These are phyloP conservation scores for Pythium aquatile DNA, from an alignment of 352 stramenopile species.

Conservation along the genomic window DNA sequence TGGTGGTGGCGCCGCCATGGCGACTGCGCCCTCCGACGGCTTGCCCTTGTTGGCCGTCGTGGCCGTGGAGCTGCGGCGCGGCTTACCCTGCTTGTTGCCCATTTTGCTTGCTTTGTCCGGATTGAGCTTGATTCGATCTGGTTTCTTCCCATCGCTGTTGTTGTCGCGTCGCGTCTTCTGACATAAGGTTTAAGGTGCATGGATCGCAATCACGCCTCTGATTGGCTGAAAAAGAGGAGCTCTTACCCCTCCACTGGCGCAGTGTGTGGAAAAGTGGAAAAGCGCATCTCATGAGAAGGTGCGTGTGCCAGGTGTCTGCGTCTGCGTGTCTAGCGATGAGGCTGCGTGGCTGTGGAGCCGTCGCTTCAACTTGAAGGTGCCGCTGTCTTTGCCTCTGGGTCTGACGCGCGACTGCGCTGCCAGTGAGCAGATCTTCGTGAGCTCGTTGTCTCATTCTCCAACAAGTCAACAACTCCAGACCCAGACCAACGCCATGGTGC, in stretches of 20 bases:
- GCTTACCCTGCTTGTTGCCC: conserved; percentile 85
- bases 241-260: not conserved
- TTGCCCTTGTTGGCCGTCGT: conserved; percentile 14
- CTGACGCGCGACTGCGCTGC: conserved; percentile 5
- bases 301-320: not conserved
- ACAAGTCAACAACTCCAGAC: conserved; percentile 1
- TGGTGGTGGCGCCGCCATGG: conserved; percentile 8
- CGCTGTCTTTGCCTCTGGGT: not conserved
- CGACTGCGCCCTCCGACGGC: not conserved
- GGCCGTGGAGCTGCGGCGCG: conserved; percentile 28
- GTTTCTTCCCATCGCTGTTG: conserved; percentile 3
- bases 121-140: not conserved
- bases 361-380: conserved; percentile 4
- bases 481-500: conserved; percentile 23
- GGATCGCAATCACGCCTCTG: not conserved
- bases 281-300: not conserved
- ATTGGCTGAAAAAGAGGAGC: not conserved
- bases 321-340: not conserved
- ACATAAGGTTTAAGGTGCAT: not conserved
- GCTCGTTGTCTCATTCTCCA: conserved; percentile 7
- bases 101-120: conserved; percentile 29
- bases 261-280: not conserved
- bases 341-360: conserved; percentile 1
- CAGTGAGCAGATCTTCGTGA: conserved; percentile 6
- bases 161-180: not conserved